Conservation (phyloP, 768 basidiomycete species). For the Phaeotremella skinneri region DNA sequence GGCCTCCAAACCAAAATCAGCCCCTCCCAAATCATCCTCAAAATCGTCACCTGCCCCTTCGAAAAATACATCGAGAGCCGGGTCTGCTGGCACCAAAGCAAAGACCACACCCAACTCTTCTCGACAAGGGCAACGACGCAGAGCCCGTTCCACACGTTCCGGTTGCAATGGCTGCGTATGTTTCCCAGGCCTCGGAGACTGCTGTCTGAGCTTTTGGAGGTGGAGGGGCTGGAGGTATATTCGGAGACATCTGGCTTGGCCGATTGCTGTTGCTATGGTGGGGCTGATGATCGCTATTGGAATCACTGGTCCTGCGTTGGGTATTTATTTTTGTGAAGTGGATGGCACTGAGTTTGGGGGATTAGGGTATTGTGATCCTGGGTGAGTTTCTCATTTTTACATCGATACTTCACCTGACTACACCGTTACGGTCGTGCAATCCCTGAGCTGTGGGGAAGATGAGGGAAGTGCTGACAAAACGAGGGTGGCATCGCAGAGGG, state of each 20-base stretch:
- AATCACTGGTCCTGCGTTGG: slow-evolving; percentile 7
- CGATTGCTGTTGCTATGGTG: neutral
- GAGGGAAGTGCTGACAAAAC: neutral
- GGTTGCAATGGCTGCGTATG: neutral
- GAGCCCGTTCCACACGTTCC: too few species aligned
- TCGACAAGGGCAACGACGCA: too few species aligned
- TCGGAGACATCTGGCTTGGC: neutral
- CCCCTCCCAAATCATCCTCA: too few species aligned
- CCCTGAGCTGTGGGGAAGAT: neutral
- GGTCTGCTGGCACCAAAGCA: too few species aligned
- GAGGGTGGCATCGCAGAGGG: neutral
- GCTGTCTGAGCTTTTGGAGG: neutral
- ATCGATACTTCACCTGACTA: too few species aligned
- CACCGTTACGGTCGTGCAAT: neutral
- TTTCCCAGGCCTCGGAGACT: neutral
- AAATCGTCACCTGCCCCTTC: too few species aligned
- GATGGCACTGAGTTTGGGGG: slow-evolving; percentile 8
- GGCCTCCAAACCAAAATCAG: too few species aligned
- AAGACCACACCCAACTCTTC: too few species aligned
- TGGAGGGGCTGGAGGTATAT: slow-evolving; percentile 8
- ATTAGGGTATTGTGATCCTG: slow-evolving; percentile 12
- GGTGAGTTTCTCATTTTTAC: neutral
- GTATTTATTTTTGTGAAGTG: slow-evolving; percentile 7
- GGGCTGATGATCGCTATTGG: slow-evolving; percentile 4
- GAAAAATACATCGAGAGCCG: too few species aligned